phyloP scores from a whole-genome alignment of 371 early-diverging fungal genomes.

The Saksenaea oblongispora region DNA sequence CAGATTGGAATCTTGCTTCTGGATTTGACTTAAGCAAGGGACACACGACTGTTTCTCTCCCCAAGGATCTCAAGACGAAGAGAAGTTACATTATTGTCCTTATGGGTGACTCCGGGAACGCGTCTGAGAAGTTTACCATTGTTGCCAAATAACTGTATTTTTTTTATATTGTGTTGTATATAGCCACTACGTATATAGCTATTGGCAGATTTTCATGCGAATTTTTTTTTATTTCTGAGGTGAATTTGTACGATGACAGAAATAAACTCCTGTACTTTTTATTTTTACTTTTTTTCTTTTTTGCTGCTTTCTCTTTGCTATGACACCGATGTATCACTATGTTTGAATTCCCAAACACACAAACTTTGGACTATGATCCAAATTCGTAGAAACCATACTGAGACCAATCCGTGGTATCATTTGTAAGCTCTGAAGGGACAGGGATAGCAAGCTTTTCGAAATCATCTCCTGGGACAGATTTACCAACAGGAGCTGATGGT shows the following conservation, averaged over 20 bases:
- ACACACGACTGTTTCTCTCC: conserved; percentile 28
- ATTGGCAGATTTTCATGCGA: too few relatives aligned
- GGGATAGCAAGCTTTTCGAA: conserved; percentile 26
- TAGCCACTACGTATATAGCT: too few relatives aligned
- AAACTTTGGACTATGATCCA: too few relatives aligned
- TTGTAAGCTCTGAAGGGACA: conserved; percentile 23
- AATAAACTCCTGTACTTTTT: too few relatives aligned
- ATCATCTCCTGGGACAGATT: conserved; percentile 18
- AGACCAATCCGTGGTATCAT: background rate
- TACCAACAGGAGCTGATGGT: conserved; percentile 19
- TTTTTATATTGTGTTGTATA: background rate
- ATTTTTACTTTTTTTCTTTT: too few relatives aligned
- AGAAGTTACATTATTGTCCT: conserved; percentile 41
- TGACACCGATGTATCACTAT: too few relatives aligned
- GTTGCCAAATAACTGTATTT: background rate
- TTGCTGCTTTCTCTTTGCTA: too few relatives aligned
- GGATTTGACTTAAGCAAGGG: conserved; percentile 38
- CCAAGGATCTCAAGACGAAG: conserved; percentile 31
- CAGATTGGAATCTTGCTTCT: conserved; percentile 30
- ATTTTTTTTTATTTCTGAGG: too few relatives aligned
- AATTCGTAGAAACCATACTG: background rate
- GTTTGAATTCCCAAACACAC: too few relatives aligned
- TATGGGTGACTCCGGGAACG: conserved; percentile 51
- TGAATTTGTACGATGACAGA: too few relatives aligned
- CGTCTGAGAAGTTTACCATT: conserved; percentile 44